These are phyloP conservation scores for Fusarium nanum DNA, from an alignment of 2,329 filamentous ascomycete species.

Conservation along the genomic window DNA sequence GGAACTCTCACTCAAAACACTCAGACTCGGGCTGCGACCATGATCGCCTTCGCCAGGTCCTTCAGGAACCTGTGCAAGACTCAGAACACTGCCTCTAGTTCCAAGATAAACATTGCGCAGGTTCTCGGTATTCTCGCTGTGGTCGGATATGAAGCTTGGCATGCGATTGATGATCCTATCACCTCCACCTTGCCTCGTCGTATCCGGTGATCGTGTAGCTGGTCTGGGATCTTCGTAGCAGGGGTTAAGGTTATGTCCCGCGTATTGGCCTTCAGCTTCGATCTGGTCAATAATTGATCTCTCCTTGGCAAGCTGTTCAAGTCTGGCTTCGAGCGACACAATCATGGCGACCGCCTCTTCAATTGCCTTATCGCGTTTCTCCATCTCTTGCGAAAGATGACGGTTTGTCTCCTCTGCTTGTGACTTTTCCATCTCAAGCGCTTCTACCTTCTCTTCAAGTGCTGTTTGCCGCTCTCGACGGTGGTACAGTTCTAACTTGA, in stretches of 20 bases:
- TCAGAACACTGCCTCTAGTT: constrained; percentile 60
- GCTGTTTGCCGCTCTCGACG: constrained; percentile 71
- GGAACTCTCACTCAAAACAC: constrained; percentile 74
- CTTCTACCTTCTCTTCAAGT: constrained; percentile 68
- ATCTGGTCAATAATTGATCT: constrained; percentile 64
- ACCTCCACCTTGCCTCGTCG: constrained; percentile 47
- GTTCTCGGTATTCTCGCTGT: constrained; percentile 69
- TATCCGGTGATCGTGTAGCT: constrained; percentile 31
- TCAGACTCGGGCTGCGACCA: constrained; percentile 67
- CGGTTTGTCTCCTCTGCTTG: constrained; percentile 70
- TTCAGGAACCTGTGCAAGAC: constrained; percentile 61
- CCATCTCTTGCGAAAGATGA: constrained; percentile 68
- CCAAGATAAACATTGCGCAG: constrained; percentile 69
- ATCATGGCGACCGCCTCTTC: constrained; percentile 79
- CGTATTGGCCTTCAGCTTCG: constrained; percentile 56
- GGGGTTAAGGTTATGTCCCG: constrained; percentile 49
- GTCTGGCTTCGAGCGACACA: constrained; percentile 69
- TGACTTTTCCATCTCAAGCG: constrained; percentile 64
- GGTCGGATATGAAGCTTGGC: constrained; percentile 74
- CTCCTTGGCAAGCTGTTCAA: constrained; percentile 66
- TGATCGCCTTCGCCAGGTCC: constrained; percentile 45
- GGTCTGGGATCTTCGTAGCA: constrained; percentile 41
- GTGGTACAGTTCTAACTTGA: constrained; percentile 79
- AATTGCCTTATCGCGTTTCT: constrained; percentile 76
- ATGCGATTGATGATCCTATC: constrained; percentile 62